These are phyloP conservation scores for Pythium biforme DNA, from an alignment of 352 stramenopile genomes.

Conservation along the genomic window DNA sequence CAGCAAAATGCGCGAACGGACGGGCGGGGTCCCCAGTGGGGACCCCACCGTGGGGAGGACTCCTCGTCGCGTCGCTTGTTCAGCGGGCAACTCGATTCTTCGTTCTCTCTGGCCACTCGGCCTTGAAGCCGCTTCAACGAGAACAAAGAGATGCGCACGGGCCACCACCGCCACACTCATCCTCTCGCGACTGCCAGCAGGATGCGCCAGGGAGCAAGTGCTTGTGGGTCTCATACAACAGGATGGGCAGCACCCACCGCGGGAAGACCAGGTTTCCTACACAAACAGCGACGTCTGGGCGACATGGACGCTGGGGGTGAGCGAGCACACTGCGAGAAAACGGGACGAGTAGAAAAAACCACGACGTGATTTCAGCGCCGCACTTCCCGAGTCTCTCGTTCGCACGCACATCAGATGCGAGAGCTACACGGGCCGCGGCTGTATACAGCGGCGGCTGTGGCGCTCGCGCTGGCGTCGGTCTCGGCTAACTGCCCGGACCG, in stretches of 20 bases:
- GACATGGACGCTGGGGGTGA: neutral
- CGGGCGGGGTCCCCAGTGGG: no score
- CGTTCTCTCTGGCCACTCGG: neutral
- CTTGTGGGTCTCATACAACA: neutral
- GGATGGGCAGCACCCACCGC: neutral
- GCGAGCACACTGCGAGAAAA: no score
- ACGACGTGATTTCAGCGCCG: no score
- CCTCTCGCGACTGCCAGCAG: neutral
- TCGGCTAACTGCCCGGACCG: slow-evolving; percentile 1
- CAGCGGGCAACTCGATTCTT: neutral
- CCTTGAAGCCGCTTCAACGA: neutral
- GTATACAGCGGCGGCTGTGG: neutral
- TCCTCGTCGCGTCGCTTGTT: neutral
- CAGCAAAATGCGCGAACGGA: no score
- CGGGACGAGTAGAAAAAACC: neutral
- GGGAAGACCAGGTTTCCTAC: neutral
- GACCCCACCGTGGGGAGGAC: no score
- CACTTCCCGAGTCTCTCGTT: no score
- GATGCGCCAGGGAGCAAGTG: no score
- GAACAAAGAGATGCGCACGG: neutral
- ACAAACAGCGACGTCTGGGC: neutral
- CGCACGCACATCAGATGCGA: no score
- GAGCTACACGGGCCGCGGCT: no score
- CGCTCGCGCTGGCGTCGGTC: neutral
- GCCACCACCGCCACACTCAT: no score